phyloP scores from a whole-genome alignment of 352 stramenopile genomes.

The Phytophthora nicotianae region DNA sequence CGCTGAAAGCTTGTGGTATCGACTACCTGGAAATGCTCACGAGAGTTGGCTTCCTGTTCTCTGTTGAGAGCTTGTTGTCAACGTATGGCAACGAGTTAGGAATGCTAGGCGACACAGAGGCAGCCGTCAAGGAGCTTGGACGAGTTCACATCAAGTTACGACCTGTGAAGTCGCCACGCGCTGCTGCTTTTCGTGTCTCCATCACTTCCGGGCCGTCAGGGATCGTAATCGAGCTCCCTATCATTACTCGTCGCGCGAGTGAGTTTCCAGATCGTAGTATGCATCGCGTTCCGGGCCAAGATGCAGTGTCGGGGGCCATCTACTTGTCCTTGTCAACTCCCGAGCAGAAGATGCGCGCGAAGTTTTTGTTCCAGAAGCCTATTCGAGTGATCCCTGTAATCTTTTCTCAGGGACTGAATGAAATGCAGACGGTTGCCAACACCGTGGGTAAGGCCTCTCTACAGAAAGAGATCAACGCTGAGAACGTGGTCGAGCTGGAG shows the following conservation, averaged over 20 bases:
- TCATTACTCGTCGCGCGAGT: conserved; percentile 59
- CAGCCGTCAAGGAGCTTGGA: conserved; percentile 74
- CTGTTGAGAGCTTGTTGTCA: conserved; percentile 82
- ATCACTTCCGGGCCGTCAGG: conserved; percentile 64
- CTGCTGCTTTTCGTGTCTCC: conserved; percentile 72
- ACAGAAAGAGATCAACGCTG: conserved; percentile 85
- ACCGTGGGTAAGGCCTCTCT: conserved; percentile 75
- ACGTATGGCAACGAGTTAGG: conserved; percentile 86
- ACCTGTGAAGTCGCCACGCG: conserved; percentile 66
- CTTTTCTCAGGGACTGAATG: conserved; percentile 93
- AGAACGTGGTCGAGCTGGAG: conserved; percentile 71
- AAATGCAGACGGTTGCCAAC: conserved; percentile 94
- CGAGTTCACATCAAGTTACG: conserved; percentile 71
- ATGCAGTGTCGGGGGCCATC: conserved; percentile 73
- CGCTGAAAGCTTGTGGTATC: conserved; percentile 45
- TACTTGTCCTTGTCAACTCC: conserved; percentile 55
- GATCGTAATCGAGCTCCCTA: conserved; percentile 75
- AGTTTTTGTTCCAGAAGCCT: conserved; percentile 60
- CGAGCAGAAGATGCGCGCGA: conserved; percentile 55
- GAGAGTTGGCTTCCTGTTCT: conserved; percentile 80
- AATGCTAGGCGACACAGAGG: conserved; percentile 87
- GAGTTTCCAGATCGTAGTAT: conserved; percentile 58
- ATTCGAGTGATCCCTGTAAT: conserved; percentile 79
- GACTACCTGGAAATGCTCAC: conserved; percentile 77
- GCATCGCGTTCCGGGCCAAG: conserved; percentile 80